A percentile compares a stretch with the other conserved stretches of the same genome.
Conservation (phyloP, 768 basidiomycete genomes). For the Termitomyces sp. region DNA sequence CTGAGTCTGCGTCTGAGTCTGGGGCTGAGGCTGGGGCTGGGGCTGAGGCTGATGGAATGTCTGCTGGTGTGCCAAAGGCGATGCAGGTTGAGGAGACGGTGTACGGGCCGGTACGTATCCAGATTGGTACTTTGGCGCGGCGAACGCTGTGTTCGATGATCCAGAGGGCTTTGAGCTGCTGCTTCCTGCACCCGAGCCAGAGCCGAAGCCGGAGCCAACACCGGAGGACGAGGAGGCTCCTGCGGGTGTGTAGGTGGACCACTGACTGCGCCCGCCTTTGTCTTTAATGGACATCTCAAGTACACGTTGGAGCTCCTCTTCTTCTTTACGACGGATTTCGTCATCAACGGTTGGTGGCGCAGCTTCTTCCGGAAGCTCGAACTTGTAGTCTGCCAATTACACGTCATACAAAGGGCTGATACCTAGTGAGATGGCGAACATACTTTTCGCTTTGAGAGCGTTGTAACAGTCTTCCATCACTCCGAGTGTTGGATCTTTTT, state of each 20-base stretch:
- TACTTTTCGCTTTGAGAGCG: constrained; percentile 79
- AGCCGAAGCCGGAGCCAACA: constrained; percentile 21
- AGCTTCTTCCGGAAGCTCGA: constrained; percentile 58
- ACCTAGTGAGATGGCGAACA: constrained; percentile 4
- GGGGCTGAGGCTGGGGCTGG: constrained; percentile 24
- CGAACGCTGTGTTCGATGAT: constrained; percentile 21
- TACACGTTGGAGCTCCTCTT: constrained; percentile 91
- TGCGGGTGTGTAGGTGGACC: constrained; percentile 42
- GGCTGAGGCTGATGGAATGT: constrained; percentile 17
- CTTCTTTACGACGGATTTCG: constrained; percentile 79
- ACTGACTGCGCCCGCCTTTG: constrained; percentile 72
- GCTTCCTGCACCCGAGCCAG: constrained; percentile 20
- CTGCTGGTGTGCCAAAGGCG: neutral
- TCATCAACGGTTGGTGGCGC: constrained; percentile 74
- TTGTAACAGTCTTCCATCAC: constrained; percentile 92
- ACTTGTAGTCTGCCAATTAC: constrained; percentile 60
- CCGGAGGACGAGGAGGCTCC: constrained; percentile 27
- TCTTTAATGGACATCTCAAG: constrained; percentile 93
- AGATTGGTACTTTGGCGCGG: constrained; percentile 40
- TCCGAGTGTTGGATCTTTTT: constrained; percentile 74
- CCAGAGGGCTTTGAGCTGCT: constrained; percentile 17
- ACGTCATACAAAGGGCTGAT: neutral
- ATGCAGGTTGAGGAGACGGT: constrained; percentile 34
- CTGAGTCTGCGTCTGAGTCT: constrained; percentile 20
- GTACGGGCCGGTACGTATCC: constrained; percentile 61